Evolutionary conservation across 345 rosid species (phyloP).

Genomic region (Mangifera indica): DNA sequence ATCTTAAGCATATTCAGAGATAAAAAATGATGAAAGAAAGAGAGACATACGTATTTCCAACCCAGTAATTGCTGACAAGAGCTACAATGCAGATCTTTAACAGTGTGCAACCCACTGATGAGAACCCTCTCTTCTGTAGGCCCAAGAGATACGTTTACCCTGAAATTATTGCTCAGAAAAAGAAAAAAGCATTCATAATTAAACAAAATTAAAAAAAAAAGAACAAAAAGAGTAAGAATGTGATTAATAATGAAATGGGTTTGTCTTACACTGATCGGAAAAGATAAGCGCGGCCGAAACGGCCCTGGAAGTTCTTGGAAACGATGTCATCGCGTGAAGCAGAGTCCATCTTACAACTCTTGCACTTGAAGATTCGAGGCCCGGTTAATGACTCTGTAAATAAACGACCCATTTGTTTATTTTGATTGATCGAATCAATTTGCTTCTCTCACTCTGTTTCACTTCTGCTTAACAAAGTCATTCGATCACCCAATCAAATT

Average conservation of each 20-base stretch:
- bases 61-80: constrained; percentile 45
- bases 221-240: neutral
- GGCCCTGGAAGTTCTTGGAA: constrained; percentile 44
- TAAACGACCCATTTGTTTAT: constrained; percentile 32
- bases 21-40: neutral
- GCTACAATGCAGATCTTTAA: constrained; percentile 45
- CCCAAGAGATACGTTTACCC: constrained; percentile 42
- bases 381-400: constrained; percentile 34
- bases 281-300: constrained; percentile 45
- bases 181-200: neutral
- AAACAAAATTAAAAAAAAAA: neutral
- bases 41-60: constrained; percentile 43
- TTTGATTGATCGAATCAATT: neutral
- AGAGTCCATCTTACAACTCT: constrained; percentile 41
- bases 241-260: neutral
- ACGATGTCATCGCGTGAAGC: constrained; percentile 43
- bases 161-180: constrained; percentile 12
- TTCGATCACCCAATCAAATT: neutral
- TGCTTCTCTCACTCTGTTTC: neutral
- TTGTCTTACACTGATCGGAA: constrained; percentile 35
- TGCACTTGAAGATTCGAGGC: constrained; percentile 44
- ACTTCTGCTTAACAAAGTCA: too few relatives aligned
- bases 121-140: constrained; percentile 35
- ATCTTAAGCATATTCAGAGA: too few relatives aligned
- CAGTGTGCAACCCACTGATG: constrained; percentile 35